Evolutionary conservation across 1,284 basidiomycete genomes (phyloP), one percentile per base, ranked within the genome.

Genomic region (Psilocybe mexicana): DNA sequence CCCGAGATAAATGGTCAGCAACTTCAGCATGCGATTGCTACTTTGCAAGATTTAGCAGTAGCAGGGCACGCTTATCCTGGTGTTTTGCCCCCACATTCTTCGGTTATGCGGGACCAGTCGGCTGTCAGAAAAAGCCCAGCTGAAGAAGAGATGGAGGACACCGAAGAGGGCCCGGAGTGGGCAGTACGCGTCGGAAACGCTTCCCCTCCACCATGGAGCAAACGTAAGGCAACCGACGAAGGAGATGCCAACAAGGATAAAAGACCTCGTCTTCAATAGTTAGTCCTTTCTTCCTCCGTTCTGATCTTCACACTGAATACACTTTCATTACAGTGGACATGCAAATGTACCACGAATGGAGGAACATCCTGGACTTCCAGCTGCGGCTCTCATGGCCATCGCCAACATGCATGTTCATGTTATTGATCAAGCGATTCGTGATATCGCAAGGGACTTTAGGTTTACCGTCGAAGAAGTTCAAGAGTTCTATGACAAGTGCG

Each of bases 381-480:
- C 69, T 24, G 67, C 70, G 18, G 67, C 71, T 2, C 61, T 74
- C 14, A 61, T 73, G 23, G 69, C 69, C n/a, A 71, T 75, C 23
- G 71, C 73, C n/a, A 74, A 71, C 48, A 69, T 88, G 46, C 86
- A 88, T 68, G 81, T 18, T 18, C 86, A 88, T 68, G 30, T 87
- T 43, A 78, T 89, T 30, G 87, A 89, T 61, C 81, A 82, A 64
- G 77, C 74, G 11, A 78, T 91, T 43, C 71, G 71, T 28, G 81
- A 84, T 28, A 88, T 91, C 62, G 88, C 88, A 6, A 73, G 69
- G 28, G 82, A 87, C 42, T 86, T 76, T 64, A 77, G 84, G 50
- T 91, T 91, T 69, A 88, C 87, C 1, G 67, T 82, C 0, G 84
- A 85, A 61, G 89, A 91, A 69, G 88, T 91, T 10, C 80, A 86